Evolutionary conservation across 2,329 filamentous ascomycete genomes (phyloP), one percentile per base, ranked within the genome.

Genomic region (Cladophialophora yegresii): DNA sequence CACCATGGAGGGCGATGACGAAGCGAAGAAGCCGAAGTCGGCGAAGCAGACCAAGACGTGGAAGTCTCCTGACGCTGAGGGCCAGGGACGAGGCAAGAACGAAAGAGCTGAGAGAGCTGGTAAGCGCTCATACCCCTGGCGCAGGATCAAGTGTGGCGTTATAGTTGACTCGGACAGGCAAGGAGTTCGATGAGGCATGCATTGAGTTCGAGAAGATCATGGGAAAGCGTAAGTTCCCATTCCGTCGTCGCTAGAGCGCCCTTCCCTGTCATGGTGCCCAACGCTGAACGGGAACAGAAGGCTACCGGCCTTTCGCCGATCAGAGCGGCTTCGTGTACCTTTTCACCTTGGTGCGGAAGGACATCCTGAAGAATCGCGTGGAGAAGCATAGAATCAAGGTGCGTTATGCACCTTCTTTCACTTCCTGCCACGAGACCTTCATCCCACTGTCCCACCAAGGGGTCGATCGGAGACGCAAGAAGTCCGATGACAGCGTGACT

Each of bases 291-390:
- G 49, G 63, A 33, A 54, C 63, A 88, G 87, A 81, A 36, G 78
- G 85, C n/a, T 85, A 87, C 71, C 86, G 86, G 65, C 75, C 90
- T 65, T 92, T 89, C 75, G 77, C 75, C 20, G 90, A 95, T 73
- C 61, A 71, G 2, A 83, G 82, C 0, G 83, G 82, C 54, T 90
- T 91, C 73, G 75, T 79, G 3, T 92, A 91, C 76, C 81, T 87
- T 60, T 77, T 90, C 63, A 80, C 81, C 0, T 77, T 95, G 13
- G 81, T 82, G 2, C 84, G 89, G 32, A 73, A 72, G 72, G 84
- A 76, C 75, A 80, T 72, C 45, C 75, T 66, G 4, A 77, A 79
- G 10, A 83, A 83, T 45, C 72, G 76, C 0, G 84, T 84, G 50
- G 85, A 91, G 71, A 85, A 83, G 36, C 87, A 85, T 47, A 77